Evolutionary conservation across 495 filamentous ascomycete species (phyloP).

Genomic region (Aspergillus diversus): DNA sequence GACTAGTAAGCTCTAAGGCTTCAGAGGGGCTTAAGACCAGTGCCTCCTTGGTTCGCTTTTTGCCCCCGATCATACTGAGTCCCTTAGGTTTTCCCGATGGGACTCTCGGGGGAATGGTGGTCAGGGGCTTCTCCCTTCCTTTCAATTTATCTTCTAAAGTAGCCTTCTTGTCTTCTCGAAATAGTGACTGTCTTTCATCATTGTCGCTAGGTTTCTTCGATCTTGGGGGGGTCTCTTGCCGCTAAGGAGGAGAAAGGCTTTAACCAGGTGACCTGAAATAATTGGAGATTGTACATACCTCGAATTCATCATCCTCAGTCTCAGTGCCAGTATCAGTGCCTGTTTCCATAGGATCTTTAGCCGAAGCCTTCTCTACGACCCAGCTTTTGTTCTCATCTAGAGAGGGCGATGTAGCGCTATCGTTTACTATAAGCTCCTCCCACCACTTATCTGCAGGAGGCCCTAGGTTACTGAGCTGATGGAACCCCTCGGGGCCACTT

Average conservation of each 20-base stretch:
- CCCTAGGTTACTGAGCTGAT: slow-evolving; percentile 17
- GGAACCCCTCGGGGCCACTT: slow-evolving; percentile 4
- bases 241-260: slow-evolving; percentile 26
- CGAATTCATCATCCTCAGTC: slow-evolving; percentile 41
- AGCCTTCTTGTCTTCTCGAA: background rate
- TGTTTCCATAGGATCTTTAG: slow-evolving; percentile 14
- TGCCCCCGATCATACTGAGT: slow-evolving; percentile 29
- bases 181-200: background rate
- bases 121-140: slow-evolving; percentile 7
- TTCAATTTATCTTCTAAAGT: slow-evolving; percentile 2
- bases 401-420: slow-evolving; percentile 8
- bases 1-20: background rate
- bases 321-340: slow-evolving; percentile 29
- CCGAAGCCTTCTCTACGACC: background rate
- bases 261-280: slow-evolving; percentile 5
- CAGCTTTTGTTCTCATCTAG: slow-evolving; percentile 12
- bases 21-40: slow-evolving; percentile 1
- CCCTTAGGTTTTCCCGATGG: slow-evolving; percentile 21
- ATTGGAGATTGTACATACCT: slow-evolving; percentile 31
- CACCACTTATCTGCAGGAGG: slow-evolving; percentile 44
- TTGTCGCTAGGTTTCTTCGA: slow-evolving; percentile 25
- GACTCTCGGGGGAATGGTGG: slow-evolving; percentile 17
- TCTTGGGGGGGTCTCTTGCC: slow-evolving; percentile 43
- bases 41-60: slow-evolving; percentile 21
- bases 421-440: slow-evolving; percentile 30